phyloP scores from a whole-genome alignment of 305 asterid species.

The Solanum hybrid region DNA sequence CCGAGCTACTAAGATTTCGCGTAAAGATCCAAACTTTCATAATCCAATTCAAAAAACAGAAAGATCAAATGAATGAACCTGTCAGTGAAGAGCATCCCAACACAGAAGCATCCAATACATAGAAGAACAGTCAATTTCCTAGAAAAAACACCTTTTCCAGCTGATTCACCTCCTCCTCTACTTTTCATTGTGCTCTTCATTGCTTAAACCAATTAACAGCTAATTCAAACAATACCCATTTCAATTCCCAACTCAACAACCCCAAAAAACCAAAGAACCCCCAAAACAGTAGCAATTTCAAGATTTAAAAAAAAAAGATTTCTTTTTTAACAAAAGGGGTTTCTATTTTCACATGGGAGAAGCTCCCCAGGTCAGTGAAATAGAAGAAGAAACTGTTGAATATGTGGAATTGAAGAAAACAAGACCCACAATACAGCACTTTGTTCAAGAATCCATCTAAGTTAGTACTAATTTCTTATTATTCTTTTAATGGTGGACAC shows the following conservation, averaged over 20 bases:
- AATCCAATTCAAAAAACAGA: background rate
- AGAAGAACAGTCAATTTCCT: conserved; percentile 60
- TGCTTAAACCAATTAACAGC: conserved; percentile 13
- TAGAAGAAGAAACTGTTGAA: conserved; percentile 2
- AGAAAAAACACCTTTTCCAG: conserved; percentile 40
- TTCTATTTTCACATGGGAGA: background rate
- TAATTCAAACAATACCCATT: conserved; percentile 25
- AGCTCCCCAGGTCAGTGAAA: background rate
- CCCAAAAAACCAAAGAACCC: conserved; percentile 10
- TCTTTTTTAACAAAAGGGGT: background rate
- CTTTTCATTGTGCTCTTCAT: conserved; percentile 52
- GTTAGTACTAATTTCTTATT: background rate
- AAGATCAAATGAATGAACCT: conserved; percentile 37
- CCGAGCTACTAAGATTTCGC: background rate
- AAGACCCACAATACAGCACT: background rate
- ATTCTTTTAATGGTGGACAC: background rate
- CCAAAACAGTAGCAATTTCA: background rate
- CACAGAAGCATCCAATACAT: conserved; percentile 82
- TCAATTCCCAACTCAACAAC: conserved; percentile 12
- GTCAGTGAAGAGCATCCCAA: conserved; percentile 95
- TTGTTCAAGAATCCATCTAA: conserved; percentile 1
- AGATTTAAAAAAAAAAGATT: background rate
- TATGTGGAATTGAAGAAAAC: conserved; percentile 11
- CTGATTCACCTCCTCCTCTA: conserved; percentile 70
- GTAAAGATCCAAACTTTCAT: background rate